phyloP scores from a whole-genome alignment of 2,329 filamentous ascomycete genomes.

The Cordyceps cateniannulata region DNA sequence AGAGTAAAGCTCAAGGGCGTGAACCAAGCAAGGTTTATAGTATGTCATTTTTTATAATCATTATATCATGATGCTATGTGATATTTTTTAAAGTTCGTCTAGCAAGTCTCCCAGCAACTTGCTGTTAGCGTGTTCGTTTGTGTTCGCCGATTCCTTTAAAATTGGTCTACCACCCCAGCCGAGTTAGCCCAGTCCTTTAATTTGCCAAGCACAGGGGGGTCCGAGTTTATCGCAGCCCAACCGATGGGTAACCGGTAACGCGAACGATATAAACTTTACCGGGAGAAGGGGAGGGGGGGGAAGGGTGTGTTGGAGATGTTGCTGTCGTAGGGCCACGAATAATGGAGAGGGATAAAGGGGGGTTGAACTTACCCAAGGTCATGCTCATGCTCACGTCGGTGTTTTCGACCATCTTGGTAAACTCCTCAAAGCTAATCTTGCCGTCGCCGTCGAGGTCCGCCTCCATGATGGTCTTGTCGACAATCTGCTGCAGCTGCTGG shows the following conservation, averaged over 20 bases:
- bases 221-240: not conserved
- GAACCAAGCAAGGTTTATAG: not conserved
- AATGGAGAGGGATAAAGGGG: not conserved
- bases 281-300: too few relatives aligned
- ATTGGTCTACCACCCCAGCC: slow-evolving; percentile 17
- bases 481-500: slow-evolving; percentile 97
- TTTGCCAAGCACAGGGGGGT: not conserved
- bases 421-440: slow-evolving; percentile 99
- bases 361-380: slow-evolving; percentile 53
- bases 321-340: not conserved
- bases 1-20: too few relatives aligned
- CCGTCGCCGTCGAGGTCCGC: slow-evolving; percentile 92
- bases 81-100: slow-evolving; percentile 1
- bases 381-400: slow-evolving; percentile 74
- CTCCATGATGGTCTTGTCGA: slow-evolving; percentile 99
- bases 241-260: not conserved
- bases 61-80: slow-evolving; percentile 23
- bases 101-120: slow-evolving; percentile 10
- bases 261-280: not conserved
- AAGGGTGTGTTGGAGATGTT: too few relatives aligned
- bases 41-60: slow-evolving; percentile 16
- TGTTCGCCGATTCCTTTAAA: slow-evolving; percentile 14
- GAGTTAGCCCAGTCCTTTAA: slow-evolving; percentile 2
- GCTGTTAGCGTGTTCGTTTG: not conserved
- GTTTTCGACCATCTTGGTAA: slow-evolving; percentile 97